phyloP scores from a whole-genome alignment of 306 rosid species.

The Vigna reflexopilosa region DNA sequence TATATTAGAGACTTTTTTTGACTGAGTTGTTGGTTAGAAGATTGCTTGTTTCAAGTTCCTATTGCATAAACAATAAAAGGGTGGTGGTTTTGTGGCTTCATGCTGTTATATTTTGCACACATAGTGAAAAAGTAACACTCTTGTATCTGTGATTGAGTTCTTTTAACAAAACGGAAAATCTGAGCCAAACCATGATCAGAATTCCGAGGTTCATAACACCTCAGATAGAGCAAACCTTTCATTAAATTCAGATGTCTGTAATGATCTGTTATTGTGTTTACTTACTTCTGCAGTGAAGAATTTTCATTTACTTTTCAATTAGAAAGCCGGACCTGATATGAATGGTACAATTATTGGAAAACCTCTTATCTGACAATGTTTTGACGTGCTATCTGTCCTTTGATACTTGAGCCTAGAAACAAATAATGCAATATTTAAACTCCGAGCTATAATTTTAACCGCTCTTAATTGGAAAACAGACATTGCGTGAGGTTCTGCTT shows the following conservation, averaged over 20 bases:
- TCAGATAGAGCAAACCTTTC: constrained; percentile 32
- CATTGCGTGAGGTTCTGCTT: constrained; percentile 47
- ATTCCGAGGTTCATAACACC: constrained; percentile 18
- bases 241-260: constrained; percentile 24
- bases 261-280: not conserved
- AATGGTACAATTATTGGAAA: constrained; percentile 45
- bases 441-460: constrained; percentile 33
- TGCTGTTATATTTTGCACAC: constrained; percentile 14
- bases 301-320: constrained; percentile 27
- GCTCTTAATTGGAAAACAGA: constrained; percentile 41
- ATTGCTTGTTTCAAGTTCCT: constrained; percentile 9
- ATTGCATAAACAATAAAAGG: constrained; percentile 13
- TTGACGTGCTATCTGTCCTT: constrained; percentile 49
- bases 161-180: constrained; percentile 20
- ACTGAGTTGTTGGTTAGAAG: constrained; percentile 11
- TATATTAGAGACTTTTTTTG: not conserved
- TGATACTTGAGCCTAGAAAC: constrained; percentile 47
- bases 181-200: constrained; percentile 13
- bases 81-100: constrained; percentile 32
- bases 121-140: constrained; percentile 14
- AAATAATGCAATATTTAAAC: constrained; percentile 39
- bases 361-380: constrained; percentile 45
- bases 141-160: constrained; percentile 24
- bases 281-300: constrained; percentile 33
- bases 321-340: constrained; percentile 34